These are phyloP conservation scores for Arabidopsis hybrid DNA, from an alignment of 441 rosid species.

Conservation along the genomic window DNA sequence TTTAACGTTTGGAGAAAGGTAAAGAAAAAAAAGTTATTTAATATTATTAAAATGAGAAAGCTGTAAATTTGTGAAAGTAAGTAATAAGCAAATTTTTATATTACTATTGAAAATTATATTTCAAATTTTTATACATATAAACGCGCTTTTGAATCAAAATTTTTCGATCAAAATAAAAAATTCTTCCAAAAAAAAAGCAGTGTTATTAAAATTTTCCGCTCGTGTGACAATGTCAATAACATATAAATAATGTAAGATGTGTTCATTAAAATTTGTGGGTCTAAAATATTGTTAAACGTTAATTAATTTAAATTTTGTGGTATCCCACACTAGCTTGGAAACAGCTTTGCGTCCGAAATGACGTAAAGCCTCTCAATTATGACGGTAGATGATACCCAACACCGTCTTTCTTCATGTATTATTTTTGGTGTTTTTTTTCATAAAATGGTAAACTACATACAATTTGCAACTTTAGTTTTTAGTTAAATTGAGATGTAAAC, in stretches of 20 bases:
- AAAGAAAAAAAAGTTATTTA: too few relatives aligned
- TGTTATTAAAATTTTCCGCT: constrained; percentile 4
- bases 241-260: neutral
- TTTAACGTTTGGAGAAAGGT: too few relatives aligned
- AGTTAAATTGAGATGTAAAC: neutral
- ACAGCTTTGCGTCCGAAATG: constrained; percentile 36
- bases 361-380: constrained; percentile 38
- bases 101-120: too few relatives aligned
- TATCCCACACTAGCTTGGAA: constrained; percentile 33
- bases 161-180: too few relatives aligned
- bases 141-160: too few relatives aligned
- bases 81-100: too few relatives aligned
- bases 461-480: neutral
- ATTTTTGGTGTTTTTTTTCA: neutral
- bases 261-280: constrained; percentile 13
- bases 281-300: neutral
- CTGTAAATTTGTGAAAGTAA: too few relatives aligned
- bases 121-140: too few relatives aligned
- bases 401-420: constrained; percentile 32
- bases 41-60: too few relatives aligned
- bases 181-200: neutral
- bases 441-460: too few relatives aligned
- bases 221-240: constrained; percentile 19
- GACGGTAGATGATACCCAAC: constrained; percentile 17
- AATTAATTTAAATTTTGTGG: constrained; percentile 4